Evolutionary conservation across 148 eudicot species (phyloP).

Genomic region (Spergularia marina): DNA sequence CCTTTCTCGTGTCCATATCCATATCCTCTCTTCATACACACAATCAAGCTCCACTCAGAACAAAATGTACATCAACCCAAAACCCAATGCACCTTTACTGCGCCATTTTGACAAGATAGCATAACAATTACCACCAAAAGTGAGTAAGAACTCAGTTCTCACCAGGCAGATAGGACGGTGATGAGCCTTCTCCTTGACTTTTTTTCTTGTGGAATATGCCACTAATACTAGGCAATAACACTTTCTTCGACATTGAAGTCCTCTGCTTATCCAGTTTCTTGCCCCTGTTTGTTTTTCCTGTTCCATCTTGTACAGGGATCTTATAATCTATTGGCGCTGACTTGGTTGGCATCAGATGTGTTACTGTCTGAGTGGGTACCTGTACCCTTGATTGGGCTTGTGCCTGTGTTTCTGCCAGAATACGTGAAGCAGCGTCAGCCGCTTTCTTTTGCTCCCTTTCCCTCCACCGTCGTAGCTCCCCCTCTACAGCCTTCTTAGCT

Average conservation of each 20-base stretch:
- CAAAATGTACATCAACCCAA: slow-evolving; percentile 26
- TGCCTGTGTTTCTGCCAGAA: slow-evolving; percentile 48
- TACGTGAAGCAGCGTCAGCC: slow-evolving; percentile 65
- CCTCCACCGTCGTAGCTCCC: slow-evolving; percentile 79
- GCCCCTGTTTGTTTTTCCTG: slow-evolving; percentile 28
- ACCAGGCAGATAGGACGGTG: slow-evolving; percentile 68
- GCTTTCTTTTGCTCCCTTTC: slow-evolving; percentile 86
- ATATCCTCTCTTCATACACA: slow-evolving; percentile 19
- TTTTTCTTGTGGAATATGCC: slow-evolving; percentile 77
- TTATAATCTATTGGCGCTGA: slow-evolving; percentile 44
- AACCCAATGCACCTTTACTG: slow-evolving; percentile 6
- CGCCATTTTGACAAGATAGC: not conserved
- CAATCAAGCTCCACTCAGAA: slow-evolving; percentile 20
- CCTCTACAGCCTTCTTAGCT: slow-evolving; percentile 84
- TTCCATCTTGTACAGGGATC: slow-evolving; percentile 34
- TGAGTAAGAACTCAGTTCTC: slow-evolving; percentile 31
- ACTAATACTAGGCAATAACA: slow-evolving; percentile 54
- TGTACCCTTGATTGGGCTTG: slow-evolving; percentile 20
- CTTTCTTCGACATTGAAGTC: slow-evolving; percentile 51
- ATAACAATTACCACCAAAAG: not conserved
- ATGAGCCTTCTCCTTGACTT: slow-evolving; percentile 49
- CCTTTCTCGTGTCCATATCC: slow-evolving; percentile 3
- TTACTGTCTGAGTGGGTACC: slow-evolving; percentile 12
- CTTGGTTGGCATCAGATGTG: slow-evolving; percentile 29
- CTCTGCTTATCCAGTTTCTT: slow-evolving; percentile 48